Percentiles rank a stretch among this genome's conserved stretches.
These are phyloP conservation scores for Podila minutissima DNA, from an alignment of 192 early-diverging fungal genomes.

Conservation along the genomic window DNA sequence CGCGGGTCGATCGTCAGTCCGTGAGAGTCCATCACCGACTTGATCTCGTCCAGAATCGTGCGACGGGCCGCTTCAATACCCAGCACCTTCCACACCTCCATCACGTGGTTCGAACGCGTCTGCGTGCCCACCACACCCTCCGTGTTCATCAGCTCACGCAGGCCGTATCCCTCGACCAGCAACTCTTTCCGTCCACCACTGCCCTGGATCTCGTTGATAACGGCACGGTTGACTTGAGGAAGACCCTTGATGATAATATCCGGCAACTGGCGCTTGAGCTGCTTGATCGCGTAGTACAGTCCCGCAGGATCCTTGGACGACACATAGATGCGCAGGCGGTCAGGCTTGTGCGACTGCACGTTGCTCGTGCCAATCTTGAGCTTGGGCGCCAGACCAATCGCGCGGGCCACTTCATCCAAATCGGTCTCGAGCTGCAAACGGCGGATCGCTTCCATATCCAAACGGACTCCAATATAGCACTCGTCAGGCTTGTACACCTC, in stretches of 20 bases:
- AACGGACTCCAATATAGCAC: slow-evolving; percentile 80
- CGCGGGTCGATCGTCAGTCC: slow-evolving; percentile 95
- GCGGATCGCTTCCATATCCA: slow-evolving; percentile 86
- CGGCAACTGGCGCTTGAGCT: slow-evolving; percentile 85
- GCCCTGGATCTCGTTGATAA: slow-evolving; percentile 78
- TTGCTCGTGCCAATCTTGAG: slow-evolving; percentile 85
- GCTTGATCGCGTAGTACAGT: slow-evolving; percentile 81
- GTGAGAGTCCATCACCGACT: slow-evolving; percentile 85
- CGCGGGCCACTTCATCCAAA: slow-evolving; percentile 76
- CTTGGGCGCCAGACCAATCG: slow-evolving; percentile 84
- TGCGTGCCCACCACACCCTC: slow-evolving; percentile 87
- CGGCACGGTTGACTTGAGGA: slow-evolving; percentile 83
- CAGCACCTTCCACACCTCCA: slow-evolving; percentile 89
- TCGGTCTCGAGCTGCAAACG: slow-evolving; percentile 92
- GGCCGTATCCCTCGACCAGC: slow-evolving; percentile 92
- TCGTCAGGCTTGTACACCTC: slow-evolving; percentile 83
- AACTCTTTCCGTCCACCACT: slow-evolving; percentile 70
- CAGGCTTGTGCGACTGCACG: slow-evolving; percentile 67
- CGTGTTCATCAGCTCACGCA: slow-evolving; percentile 94
- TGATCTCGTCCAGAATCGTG: slow-evolving; percentile 92
- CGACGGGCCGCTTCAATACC: slow-evolving; percentile 96
- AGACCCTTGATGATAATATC: slow-evolving; percentile 91
- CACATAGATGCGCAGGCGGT: slow-evolving; percentile 75
- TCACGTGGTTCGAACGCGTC: slow-evolving; percentile 90
- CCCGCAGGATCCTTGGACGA: slow-evolving; percentile 64